phyloP scores from a whole-genome alignment of 2,329 filamentous ascomycete genomes.

The Fusarium siculi region DNA sequence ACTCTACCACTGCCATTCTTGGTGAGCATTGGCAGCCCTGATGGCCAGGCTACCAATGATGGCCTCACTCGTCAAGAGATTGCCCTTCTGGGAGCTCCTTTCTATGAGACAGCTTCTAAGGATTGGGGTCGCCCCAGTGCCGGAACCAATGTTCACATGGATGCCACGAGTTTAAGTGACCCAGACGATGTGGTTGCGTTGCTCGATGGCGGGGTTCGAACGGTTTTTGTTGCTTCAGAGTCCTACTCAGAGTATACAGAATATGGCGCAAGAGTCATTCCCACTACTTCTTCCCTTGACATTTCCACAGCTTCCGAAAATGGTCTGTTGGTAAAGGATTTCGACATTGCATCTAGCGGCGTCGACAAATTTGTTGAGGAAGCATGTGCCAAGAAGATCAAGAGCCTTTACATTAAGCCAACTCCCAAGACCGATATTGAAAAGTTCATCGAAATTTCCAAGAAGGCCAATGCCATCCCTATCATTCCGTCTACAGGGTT shows the following conservation, averaged over 20 bases:
- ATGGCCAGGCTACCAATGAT: constrained; percentile 59
- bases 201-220: constrained; percentile 85
- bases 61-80: constrained; percentile 68
- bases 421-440: constrained; percentile 58
- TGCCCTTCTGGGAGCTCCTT: constrained; percentile 67
- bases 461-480: constrained; percentile 70
- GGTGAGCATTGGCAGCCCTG: constrained; percentile 64
- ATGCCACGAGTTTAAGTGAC: constrained; percentile 75
- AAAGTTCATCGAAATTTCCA: constrained; percentile 59
- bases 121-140: constrained; percentile 61
- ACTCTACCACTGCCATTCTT: constrained; percentile 72
- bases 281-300: constrained; percentile 59
- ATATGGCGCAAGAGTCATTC: constrained; percentile 67
- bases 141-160: constrained; percentile 75
- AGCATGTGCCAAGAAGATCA: constrained; percentile 58
- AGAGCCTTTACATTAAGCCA: constrained; percentile 63
- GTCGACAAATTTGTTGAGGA: constrained; percentile 57
- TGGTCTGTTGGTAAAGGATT: constrained; percentile 63
- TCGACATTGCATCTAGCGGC: constrained; percentile 58
- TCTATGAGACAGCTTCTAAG: constrained; percentile 64
- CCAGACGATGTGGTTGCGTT: constrained; percentile 80
- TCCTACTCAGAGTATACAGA: constrained; percentile 70
- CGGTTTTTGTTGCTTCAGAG: constrained; percentile 80
- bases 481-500: constrained; percentile 78
- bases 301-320: constrained; percentile 59